phyloP scores from a whole-genome alignment of 2,329 filamentous ascomycete genomes.

The Aspergillus novoparasiticus region DNA sequence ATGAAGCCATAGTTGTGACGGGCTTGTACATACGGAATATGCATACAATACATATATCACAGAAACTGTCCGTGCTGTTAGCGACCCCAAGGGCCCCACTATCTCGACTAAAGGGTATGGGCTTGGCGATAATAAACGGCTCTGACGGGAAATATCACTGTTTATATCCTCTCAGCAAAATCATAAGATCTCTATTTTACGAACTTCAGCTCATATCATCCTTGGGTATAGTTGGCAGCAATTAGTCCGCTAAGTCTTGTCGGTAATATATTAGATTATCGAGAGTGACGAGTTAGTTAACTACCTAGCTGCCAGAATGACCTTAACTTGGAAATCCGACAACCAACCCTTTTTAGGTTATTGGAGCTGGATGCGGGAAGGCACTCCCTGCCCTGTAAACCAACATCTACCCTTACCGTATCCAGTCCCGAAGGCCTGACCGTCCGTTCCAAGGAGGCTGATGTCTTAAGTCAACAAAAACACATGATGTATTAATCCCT shows the following conservation, averaged over 20 bases:
- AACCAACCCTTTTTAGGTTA: constrained; percentile 2
- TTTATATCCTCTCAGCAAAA: background rate
- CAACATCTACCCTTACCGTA: background rate
- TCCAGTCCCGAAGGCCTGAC: background rate
- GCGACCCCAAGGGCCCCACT: background rate
- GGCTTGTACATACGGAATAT: background rate
- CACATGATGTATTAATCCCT: background rate
- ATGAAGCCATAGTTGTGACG: background rate
- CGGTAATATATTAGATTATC: background rate
- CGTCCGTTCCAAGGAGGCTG: background rate
- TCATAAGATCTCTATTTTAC: too few species aligned
- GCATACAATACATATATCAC: background rate
- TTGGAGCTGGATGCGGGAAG: background rate
- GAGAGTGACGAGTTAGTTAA: background rate
- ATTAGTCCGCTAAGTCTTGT: background rate
- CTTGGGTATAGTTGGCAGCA: background rate
- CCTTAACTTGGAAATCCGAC: background rate
- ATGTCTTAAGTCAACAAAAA: background rate
- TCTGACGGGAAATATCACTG: background rate
- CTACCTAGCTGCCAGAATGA: background rate
- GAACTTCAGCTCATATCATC: background rate
- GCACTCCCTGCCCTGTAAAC: background rate
- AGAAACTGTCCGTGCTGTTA: constrained; percentile 3
- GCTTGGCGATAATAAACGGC: constrained; percentile 1
- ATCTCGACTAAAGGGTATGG: background rate